These are phyloP conservation scores for Lentinula boryana DNA, from an alignment of 768 basidiomycete genomes.

Conservation along the genomic window DNA sequence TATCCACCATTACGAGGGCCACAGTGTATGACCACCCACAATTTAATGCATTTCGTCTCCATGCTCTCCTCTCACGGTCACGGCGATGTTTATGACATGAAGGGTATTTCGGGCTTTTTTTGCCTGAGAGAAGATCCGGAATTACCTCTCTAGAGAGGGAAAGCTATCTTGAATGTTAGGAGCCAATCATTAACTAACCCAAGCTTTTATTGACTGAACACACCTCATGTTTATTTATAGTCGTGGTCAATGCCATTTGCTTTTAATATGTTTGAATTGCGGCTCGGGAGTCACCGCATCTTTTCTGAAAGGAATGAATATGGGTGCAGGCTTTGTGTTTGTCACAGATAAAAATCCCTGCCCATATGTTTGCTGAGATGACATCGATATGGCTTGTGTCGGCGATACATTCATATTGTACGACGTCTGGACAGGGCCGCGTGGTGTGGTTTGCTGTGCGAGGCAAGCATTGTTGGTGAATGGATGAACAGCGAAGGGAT, in stretches of 20 bases:
- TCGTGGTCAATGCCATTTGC: not conserved
- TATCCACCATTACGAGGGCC: slow-evolving; percentile 46
- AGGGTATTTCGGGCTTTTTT: not conserved
- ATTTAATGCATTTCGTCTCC: slow-evolving; percentile 54
- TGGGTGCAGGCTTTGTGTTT: slow-evolving; percentile 19
- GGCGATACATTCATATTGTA: not conserved
- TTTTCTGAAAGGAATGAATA: slow-evolving; percentile 50
- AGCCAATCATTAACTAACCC: too few relatives aligned
- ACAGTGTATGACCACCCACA: slow-evolving; percentile 34
- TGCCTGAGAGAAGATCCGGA: not conserved
- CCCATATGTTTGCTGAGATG: slow-evolving; percentile 11
- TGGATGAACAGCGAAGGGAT: slow-evolving; percentile 54
- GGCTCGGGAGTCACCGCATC: slow-evolving; percentile 52
- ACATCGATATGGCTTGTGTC: not conserved
- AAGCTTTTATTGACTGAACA: not conserved
- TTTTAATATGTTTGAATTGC: slow-evolving; percentile 30
- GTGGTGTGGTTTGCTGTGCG: not conserved
- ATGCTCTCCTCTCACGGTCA: slow-evolving; percentile 26
- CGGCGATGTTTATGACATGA: slow-evolving; percentile 4
- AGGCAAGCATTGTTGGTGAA: slow-evolving; percentile 29
- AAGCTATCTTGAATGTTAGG: not conserved
- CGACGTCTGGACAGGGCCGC: not conserved
- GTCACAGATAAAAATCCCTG: slow-evolving; percentile 12
- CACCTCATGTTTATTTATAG: not conserved
- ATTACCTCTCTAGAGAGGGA: not conserved